phyloP scores from a whole-genome alignment of 805 yeast species.

The Schwanniomyces polymorphus region DNA sequence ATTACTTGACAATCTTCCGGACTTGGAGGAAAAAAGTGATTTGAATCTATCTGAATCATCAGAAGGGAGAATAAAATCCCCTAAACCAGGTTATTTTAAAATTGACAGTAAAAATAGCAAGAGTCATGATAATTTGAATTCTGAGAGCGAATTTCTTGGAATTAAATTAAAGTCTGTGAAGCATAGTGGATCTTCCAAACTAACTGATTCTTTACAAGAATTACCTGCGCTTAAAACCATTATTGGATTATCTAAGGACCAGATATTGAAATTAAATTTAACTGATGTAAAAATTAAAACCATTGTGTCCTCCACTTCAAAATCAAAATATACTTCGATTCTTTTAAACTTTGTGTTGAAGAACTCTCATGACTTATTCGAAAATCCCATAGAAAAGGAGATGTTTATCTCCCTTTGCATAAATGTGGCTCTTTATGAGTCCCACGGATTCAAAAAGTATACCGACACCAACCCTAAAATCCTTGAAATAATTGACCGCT shows the following conservation, averaged over 20 bases:
- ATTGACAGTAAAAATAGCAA: not conserved
- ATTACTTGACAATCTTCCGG: not conserved
- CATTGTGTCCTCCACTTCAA: slow-evolving; percentile 28
- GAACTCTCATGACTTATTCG: slow-evolving; percentile 24
- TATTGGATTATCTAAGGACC: slow-evolving; percentile 35
- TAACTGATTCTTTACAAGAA: not conserved
- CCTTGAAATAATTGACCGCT: slow-evolving; percentile 25
- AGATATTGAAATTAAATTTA: slow-evolving; percentile 27
- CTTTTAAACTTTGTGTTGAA: slow-evolving; percentile 24
- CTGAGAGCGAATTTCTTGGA: not conserved
- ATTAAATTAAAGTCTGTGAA: not conserved
- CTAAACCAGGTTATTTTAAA: not conserved
- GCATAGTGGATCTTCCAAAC: not conserved
- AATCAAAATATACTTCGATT: slow-evolving; percentile 27
- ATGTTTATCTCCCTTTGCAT: slow-evolving; percentile 30
- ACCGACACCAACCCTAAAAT: slow-evolving; percentile 22
- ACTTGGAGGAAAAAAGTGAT: not conserved
- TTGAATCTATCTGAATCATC: not conserved
- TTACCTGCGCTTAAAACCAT: slow-evolving; percentile 31
- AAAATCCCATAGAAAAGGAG: slow-evolving; percentile 14
- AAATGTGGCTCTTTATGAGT: slow-evolving; percentile 35
- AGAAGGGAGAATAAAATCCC: not conserved
- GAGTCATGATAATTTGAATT: not conserved
- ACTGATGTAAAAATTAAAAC: slow-evolving; percentile 40
- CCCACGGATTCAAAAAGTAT: slow-evolving; percentile 32